Conservation (phyloP, 2,329 filamentous ascomycete species). For the Shiraia bambusicola region DNA sequence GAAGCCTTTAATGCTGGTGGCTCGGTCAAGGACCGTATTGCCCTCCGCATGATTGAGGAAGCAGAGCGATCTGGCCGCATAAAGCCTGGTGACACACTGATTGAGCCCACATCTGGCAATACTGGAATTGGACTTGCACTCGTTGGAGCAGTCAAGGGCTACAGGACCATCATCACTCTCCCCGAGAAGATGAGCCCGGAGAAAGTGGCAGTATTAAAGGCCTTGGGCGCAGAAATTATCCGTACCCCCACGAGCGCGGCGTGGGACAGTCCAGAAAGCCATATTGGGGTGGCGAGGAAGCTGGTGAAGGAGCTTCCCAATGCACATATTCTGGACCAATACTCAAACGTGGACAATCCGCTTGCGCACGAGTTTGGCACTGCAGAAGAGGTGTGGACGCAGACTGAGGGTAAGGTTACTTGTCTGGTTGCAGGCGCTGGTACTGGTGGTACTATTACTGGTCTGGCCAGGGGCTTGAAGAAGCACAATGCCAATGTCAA, state of each 20-base stretch:
- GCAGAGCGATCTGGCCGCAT: conserved; percentile 89
- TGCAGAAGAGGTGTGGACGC: conserved; percentile 92
- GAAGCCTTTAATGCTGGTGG: conserved; percentile 94
- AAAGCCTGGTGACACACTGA: conserved; percentile 94
- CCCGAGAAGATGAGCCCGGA: conserved; percentile 99
- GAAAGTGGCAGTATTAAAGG: conserved; percentile 92
- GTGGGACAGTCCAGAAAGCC: conserved; percentile 90
- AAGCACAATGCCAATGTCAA: conserved; percentile 87
- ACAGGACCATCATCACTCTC: conserved; percentile 97
- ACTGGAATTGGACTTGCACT: conserved; percentile 96
- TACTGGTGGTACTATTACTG: conserved; percentile 93
- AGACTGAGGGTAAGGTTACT: conserved; percentile 79
- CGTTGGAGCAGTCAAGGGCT: conserved; percentile 93
- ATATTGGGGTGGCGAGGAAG: conserved; percentile 90
- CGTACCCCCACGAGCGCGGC: conserved; percentile 94
- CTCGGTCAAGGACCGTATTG: conserved; percentile 93
- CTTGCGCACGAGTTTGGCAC: conserved; percentile 91
- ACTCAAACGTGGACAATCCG: conserved; percentile 88
- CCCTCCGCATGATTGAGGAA: conserved; percentile 94
- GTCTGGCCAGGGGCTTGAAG: conserved; percentile 77
- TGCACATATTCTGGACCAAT: conserved; percentile 96
- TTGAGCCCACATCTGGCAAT: conserved; percentile 97
- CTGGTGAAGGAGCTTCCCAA: conserved; percentile 95
- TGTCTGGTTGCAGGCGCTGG: conserved; percentile 89
- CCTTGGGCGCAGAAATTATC: conserved; percentile 95